phyloP scores from a whole-genome alignment of 345 rosid species.

The Lumnitzera littorea region DNA sequence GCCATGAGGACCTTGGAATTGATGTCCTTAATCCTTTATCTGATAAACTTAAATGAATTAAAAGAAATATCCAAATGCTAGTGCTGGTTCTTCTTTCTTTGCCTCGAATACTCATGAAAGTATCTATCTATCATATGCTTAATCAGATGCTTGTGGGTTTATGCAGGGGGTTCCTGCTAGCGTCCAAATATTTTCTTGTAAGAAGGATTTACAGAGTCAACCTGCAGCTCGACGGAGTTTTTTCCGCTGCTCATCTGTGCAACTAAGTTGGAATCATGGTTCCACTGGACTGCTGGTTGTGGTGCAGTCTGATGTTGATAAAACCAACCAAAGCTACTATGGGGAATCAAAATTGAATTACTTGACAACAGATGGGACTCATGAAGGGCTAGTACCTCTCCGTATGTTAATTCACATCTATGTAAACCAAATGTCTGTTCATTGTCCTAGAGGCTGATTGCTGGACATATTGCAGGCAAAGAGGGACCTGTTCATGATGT shows the following conservation, averaged over 20 bases:
- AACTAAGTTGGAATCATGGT: conserved; percentile 73
- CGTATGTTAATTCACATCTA: conserved; percentile 38
- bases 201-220: conserved; percentile 56
- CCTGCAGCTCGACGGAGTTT: conserved; percentile 77
- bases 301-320: conserved; percentile 90
- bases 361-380: conserved; percentile 75
- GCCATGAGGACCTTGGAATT: too few relatives aligned
- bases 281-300: conserved; percentile 82
- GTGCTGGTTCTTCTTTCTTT: too few relatives aligned
- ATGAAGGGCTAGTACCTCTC: conserved; percentile 86
- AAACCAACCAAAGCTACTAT: conserved; percentile 93
- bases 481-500: conserved; percentile 98
- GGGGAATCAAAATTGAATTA: conserved; percentile 89
- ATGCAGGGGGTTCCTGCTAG: conserved; percentile 85
- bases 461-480: conserved; percentile 53
- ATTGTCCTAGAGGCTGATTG: conserved; percentile 17
- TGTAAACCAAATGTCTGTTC: neutral
- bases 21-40: too few relatives aligned
- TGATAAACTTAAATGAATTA: too few relatives aligned
- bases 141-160: neutral
- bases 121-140: neutral
- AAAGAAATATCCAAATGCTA: too few relatives aligned
- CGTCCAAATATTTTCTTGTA: conserved; percentile 79
- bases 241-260: conserved; percentile 83
- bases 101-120: too few relatives aligned